Conservation (phyloP, 169 alveolate species). For the Plasmodium vinckei region DNA sequence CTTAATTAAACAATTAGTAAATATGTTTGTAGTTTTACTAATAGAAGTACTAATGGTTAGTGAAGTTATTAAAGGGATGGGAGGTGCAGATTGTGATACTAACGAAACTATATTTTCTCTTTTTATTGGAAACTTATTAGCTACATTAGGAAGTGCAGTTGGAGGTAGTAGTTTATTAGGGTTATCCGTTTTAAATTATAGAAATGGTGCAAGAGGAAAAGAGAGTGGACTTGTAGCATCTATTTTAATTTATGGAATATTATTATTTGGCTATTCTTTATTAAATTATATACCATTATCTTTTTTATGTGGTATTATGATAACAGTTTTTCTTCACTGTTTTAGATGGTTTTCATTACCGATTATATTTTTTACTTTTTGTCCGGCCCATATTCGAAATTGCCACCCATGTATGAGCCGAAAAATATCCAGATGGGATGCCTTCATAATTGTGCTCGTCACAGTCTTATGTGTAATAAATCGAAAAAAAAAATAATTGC, state of each 20-base stretch:
- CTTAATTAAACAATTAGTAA: conserved; percentile 75
- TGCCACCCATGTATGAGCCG: conserved; percentile 84
- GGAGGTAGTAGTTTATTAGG: conserved; percentile 90
- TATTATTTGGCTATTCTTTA: conserved; percentile 84
- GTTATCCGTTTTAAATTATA: conserved; percentile 84
- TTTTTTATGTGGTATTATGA: conserved; percentile 87
- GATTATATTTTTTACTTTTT: conserved; percentile 84
- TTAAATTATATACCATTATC: conserved; percentile 88
- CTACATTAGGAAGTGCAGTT: conserved; percentile 84
- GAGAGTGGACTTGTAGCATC: conserved; percentile 85
- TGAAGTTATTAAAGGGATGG: conserved; percentile 85
- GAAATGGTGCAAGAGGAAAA: conserved; percentile 87
- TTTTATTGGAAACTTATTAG: conserved; percentile 81
- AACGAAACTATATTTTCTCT: conserved; percentile 86
- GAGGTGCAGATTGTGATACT: conserved; percentile 83
- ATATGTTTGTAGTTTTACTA: conserved; percentile 79
- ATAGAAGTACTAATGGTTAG: conserved; percentile 85
- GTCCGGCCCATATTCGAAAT: conserved; percentile 83
- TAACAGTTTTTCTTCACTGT: conserved; percentile 86
- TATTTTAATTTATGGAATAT: conserved; percentile 79
- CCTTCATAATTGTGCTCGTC: conserved; percentile 85
- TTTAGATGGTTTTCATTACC: conserved; percentile 90
- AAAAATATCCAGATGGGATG: conserved; percentile 87
- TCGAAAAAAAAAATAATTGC: conserved; percentile 11
- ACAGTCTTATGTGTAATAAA: conserved; percentile 81